Percentiles rank a stretch among this genome's conserved stretches.
Conservation (phyloP, 2,329 filamentous ascomycete species). For the Coniochaeta ligniaria region DNA sequence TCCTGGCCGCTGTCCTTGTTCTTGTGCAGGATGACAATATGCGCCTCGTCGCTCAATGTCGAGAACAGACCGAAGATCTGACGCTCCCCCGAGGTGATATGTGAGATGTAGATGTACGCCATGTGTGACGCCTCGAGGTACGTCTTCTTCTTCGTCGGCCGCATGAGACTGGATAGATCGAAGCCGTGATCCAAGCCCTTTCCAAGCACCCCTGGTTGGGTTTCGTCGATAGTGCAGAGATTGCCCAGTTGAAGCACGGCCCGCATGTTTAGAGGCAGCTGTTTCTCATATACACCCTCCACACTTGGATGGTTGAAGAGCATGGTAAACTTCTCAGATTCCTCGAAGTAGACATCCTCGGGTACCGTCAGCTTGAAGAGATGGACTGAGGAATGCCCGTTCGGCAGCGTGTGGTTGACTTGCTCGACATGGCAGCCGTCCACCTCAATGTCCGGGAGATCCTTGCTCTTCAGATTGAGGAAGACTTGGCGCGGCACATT, state of each 20-base stretch:
- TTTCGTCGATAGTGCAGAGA: constrained; percentile 87
- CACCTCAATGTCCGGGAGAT: constrained; percentile 82
- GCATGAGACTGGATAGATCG: constrained; percentile 69
- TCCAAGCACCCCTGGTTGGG: constrained; percentile 81
- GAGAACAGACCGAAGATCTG: constrained; percentile 95
- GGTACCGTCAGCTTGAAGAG: constrained; percentile 89
- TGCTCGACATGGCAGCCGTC: constrained; percentile 85
- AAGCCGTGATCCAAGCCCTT: constrained; percentile 92
- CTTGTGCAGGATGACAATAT: constrained; percentile 83
- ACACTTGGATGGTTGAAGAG: constrained; percentile 91
- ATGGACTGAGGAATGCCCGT: constrained; percentile 88
- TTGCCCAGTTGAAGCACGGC: constrained; percentile 87
- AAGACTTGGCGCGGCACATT: constrained; percentile 86
- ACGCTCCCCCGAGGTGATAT: constrained; percentile 82
- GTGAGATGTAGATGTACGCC: constrained; percentile 86
- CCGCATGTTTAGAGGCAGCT: constrained; percentile 78
- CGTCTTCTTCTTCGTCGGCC: constrained; percentile 52
- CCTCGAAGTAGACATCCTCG: constrained; percentile 79
- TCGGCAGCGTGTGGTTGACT: constrained; percentile 86
- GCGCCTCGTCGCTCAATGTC: constrained; percentile 68
- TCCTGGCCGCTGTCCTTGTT: constrained; percentile 70
- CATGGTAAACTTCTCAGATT: constrained; percentile 72
- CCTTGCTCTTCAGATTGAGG: constrained; percentile 81
- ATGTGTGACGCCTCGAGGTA: constrained; percentile 73
- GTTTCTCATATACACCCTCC: constrained; percentile 94